Conservation (phyloP, 305 asterid genomes). For the Fraxinus platypoda region DNA sequence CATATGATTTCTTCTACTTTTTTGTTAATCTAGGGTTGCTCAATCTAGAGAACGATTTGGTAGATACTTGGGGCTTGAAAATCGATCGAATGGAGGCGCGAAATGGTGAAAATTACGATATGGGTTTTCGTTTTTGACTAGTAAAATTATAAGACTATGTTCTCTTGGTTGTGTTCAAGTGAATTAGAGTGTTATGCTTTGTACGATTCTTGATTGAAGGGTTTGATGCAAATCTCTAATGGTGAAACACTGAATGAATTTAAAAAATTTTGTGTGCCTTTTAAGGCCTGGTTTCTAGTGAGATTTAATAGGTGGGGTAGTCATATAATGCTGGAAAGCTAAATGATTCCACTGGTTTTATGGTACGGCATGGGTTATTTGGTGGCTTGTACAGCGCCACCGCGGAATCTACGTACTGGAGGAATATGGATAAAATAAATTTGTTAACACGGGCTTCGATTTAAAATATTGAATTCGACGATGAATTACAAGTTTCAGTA, state of each 20-base stretch:
- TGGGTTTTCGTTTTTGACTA: not conserved
- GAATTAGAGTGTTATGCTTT: not conserved
- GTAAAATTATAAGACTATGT: not conserved
- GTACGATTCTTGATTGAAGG: not conserved
- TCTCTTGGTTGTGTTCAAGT: not conserved
- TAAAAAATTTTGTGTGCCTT: not conserved
- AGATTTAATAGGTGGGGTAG: slow-evolving; percentile 4
- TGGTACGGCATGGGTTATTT: not conserved
- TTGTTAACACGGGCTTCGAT: not conserved
- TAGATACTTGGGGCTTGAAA: not conserved
- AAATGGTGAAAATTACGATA: not conserved
- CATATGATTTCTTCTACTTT: not conserved
- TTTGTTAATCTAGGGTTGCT: slow-evolving; percentile 16
- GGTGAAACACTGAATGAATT: not conserved
- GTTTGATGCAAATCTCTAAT: not conserved
- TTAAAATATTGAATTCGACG: not conserved
- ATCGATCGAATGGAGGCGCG: not conserved
- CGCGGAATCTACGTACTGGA: not conserved
- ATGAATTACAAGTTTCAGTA: not conserved
- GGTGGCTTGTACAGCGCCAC: not conserved
- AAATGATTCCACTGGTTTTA: not conserved
- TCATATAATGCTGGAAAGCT: slow-evolving; percentile 4
- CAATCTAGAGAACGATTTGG: not conserved
- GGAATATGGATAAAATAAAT: not conserved
- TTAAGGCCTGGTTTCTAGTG: not conserved